Base-by-base conservation (phyloP, 2,329 filamentous ascomycete species). In the Ascochyta lentis region DNA sequence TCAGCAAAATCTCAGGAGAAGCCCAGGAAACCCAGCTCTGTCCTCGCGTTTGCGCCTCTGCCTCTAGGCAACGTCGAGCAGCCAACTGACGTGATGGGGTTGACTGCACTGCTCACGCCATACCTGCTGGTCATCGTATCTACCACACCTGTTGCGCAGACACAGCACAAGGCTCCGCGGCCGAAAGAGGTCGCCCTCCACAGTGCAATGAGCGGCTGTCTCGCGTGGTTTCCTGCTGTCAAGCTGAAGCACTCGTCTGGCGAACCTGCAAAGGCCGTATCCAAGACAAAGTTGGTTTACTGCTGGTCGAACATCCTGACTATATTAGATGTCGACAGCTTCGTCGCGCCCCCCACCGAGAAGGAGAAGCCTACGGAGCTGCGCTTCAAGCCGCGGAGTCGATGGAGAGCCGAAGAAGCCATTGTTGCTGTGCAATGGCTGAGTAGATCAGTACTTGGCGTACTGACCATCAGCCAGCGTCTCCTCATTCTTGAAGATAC, bases 271-370 rank as follows among this genome's bases (percentile, higher is more conserved):
- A 89, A 87, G 66, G 84, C 87, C 7, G 82, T 88, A 9, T 93
- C 91, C 16, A 89, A 88, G 69, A 90, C 89, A 34, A 98, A 99
- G 75, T 83, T 99, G 16, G 94, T 91, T 0, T 99, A 99, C 78
- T 97, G 93, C 76, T 99, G 95, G 95, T 98, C 95, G 2, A 98
- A 98, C 68, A 87, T 98, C n/a, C 79, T 99, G 62, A 98, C 93
- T 0, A 88, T 99, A 5, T 79, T 99, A 23, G 95, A 99, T 61
- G 86, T 98, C 10, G 88, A 94, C 47, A 89, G 95, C 64, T 64
- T 71, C 7, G 62, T 67, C 3, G 80, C 88, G 12, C 77, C 81
- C 23, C 72, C 83, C 0, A 84, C 86, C 13, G 87, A 92, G 63
- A 87, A 86, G 59, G 89, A 94, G 63, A 92, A 91, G 67, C 91